phyloP scores from a whole-genome alignment of 176 grass and related monocot genomes.

The Triticum dicoccoides region DNA sequence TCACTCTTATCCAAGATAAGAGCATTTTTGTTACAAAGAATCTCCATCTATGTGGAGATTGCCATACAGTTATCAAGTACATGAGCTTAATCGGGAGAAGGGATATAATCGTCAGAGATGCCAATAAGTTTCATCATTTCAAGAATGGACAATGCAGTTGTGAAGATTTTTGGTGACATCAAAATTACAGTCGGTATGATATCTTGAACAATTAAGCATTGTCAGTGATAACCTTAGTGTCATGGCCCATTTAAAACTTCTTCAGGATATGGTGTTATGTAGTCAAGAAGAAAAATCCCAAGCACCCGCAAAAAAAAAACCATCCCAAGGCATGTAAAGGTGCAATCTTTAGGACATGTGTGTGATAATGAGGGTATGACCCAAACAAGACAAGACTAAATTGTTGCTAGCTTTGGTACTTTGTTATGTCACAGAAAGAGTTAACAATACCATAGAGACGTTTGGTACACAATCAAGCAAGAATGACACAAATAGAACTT shows the following conservation, averaged over 20 bases:
- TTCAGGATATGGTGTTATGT: background rate
- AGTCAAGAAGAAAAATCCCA: background rate
- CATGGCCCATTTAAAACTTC: background rate
- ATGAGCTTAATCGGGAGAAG: no score
- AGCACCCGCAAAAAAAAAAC: no score
- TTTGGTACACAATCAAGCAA: background rate
- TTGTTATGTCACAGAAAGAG: background rate
- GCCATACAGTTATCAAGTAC: no score
- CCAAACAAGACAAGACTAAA: background rate
- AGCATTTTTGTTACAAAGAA: no score
- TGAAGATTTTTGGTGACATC: no score
- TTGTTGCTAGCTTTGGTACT: background rate
- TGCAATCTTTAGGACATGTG: background rate
- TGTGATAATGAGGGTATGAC: background rate
- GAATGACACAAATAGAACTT: background rate
- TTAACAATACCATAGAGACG: background rate
- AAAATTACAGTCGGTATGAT: background rate
- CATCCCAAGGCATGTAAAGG: background rate
- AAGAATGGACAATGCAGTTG: no score
- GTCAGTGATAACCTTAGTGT: no score
- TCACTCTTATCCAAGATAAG: conserved; percentile 15
- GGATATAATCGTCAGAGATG: no score
- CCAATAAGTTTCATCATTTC: no score
- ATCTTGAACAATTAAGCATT: background rate
- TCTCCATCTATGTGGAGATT: no score